These are phyloP conservation scores for Aureobasidium sp. DNA, from an alignment of 2,329 filamentous ascomycete species.

Conservation along the genomic window DNA sequence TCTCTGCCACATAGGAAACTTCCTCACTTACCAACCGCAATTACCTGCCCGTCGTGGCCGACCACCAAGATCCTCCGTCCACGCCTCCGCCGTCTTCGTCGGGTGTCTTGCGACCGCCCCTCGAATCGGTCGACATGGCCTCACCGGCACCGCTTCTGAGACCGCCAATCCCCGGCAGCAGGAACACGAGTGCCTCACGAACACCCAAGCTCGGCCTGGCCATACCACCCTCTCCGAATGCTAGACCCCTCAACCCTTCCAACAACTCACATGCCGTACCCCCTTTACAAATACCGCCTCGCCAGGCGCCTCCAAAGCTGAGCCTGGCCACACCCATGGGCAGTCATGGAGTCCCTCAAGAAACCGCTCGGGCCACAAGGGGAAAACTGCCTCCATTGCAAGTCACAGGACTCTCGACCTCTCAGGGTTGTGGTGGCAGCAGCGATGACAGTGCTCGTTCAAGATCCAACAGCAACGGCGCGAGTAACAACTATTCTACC, in stretches of 20 bases:
- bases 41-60: slow-evolving; percentile 29
- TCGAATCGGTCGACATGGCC: slow-evolving; percentile 51
- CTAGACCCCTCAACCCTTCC: slow-evolving; percentile 57
- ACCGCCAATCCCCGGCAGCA: slow-evolving; percentile 68
- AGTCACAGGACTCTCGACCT: slow-evolving; percentile 54
- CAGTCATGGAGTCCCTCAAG: slow-evolving; percentile 65
- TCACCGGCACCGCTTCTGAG: slow-evolving; percentile 74
- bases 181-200: slow-evolving; percentile 53
- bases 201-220: slow-evolving; percentile 77
- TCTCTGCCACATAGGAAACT: neutral
- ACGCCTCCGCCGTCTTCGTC: slow-evolving; percentile 18
- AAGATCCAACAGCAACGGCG: slow-evolving; percentile 76
- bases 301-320: slow-evolving; percentile 68
- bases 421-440: slow-evolving; percentile 54
- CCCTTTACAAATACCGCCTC: slow-evolving; percentile 33
- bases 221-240: slow-evolving; percentile 81
- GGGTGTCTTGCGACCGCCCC: slow-evolving; percentile 4
- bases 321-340: slow-evolving; percentile 86
- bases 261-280: slow-evolving; percentile 26
- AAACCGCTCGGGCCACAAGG: slow-evolving; percentile 46
- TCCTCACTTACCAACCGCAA: neutral
- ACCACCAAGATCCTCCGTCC: slow-evolving; percentile 20
- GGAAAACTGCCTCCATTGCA: slow-evolving; percentile 49
- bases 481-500: slow-evolving; percentile 69
- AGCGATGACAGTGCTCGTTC: slow-evolving; percentile 67